phyloP scores from a whole-genome alignment of 129 eudicot species.

The Oenanthe sinensis region DNA sequence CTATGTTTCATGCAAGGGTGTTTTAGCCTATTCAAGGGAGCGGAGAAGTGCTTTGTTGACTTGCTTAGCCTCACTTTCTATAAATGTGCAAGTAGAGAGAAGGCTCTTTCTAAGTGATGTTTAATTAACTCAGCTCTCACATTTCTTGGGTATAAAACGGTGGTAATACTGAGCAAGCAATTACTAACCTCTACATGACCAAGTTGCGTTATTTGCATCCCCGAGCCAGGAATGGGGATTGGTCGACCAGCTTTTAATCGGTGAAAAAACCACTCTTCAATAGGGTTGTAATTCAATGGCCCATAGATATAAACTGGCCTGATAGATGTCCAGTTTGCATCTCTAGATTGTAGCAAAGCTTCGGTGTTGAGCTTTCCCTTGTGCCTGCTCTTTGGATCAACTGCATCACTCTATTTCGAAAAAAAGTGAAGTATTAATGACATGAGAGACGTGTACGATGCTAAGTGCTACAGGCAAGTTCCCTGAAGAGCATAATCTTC shows the following conservation, averaged over 20 bases:
- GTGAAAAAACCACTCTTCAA: slow-evolving; percentile 99
- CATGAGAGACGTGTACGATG: background rate
- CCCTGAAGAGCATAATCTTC: background rate
- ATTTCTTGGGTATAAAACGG: background rate
- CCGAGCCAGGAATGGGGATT: slow-evolving; percentile 87
- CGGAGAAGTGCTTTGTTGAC: background rate
- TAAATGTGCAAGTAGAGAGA: background rate
- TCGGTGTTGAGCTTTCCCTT: slow-evolving; percentile 98
- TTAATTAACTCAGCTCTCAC: background rate
- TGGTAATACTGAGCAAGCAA: background rate
- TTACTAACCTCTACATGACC: slow-evolving; percentile 90
- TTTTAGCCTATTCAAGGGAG: background rate
- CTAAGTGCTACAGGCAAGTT: background rate
- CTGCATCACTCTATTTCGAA: slow-evolving; percentile 66
- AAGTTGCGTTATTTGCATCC: slow-evolving; percentile 81
- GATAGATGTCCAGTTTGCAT: slow-evolving; percentile 73
- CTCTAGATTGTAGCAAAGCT: slow-evolving; percentile 57
- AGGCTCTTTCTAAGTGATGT: background rate
- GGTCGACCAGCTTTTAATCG: slow-evolving; percentile 91
- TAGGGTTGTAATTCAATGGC: slow-evolving; percentile 95
- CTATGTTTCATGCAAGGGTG: background rate
- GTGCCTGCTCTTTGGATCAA: slow-evolving; percentile 97
- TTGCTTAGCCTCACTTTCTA: background rate
- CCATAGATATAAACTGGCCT: slow-evolving; percentile 98
- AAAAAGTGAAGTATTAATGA: background rate